Conservation (phyloP, 345 rosid species). For the Theobroma cacao region DNA sequence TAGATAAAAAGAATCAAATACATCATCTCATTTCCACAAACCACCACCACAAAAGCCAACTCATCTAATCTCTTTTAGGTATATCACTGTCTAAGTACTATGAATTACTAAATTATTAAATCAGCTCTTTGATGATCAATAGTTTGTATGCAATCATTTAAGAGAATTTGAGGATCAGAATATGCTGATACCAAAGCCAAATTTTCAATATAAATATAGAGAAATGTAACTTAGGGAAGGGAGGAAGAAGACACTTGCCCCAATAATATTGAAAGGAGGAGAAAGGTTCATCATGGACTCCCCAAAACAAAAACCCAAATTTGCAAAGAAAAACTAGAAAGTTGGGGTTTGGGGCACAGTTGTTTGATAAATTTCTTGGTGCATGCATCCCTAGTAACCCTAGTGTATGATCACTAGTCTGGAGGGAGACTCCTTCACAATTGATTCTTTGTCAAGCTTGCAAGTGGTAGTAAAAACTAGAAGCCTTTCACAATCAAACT, state of each 20-base stretch:
- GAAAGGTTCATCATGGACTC: background rate
- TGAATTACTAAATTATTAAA: background rate
- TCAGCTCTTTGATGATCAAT: background rate
- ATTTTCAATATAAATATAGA: background rate
- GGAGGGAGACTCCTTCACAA: background rate
- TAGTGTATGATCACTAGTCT: background rate
- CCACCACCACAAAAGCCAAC: slow-evolving; percentile 24
- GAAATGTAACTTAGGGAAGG: background rate
- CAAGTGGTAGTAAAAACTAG: background rate
- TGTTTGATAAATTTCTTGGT: background rate
- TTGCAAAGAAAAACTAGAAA: background rate
- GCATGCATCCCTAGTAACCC: background rate
- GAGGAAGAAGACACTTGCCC: background rate
- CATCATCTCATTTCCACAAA: slow-evolving; percentile 8
- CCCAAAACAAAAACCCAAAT: background rate
- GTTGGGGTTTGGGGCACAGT: background rate
- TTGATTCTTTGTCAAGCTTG: background rate
- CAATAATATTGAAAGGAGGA: background rate
- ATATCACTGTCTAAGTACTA: background rate
- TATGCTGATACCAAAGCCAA: background rate
- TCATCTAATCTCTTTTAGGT: slow-evolving; percentile 16
- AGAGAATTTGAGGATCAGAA: slow-evolving; percentile 28
- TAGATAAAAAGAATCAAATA: slow-evolving; percentile 8
- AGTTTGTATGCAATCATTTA: slow-evolving; percentile 4
- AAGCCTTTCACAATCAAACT: background rate